These are phyloP conservation scores for Setomelanomma holmii DNA, from an alignment of 2,329 filamentous ascomycete species.

Conservation along the genomic window DNA sequence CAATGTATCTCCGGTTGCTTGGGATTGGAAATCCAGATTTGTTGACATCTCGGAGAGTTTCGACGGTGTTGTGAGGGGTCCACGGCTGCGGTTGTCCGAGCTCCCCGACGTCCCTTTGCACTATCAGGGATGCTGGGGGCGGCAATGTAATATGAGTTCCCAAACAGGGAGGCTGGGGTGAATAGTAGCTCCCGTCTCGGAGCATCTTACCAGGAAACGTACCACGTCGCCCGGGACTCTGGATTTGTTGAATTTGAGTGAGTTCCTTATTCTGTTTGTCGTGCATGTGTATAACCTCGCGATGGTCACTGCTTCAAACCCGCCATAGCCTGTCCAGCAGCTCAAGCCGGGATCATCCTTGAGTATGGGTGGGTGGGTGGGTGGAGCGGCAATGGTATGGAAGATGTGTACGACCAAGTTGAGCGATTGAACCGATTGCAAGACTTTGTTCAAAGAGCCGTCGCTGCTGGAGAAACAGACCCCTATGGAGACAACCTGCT, in stretches of 20 bases:
- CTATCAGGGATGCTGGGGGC: slow-evolving; percentile 23
- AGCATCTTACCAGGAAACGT: slow-evolving; percentile 8
- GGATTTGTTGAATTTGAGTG: slow-evolving; percentile 18
- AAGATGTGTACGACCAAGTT: slow-evolving; percentile 5
- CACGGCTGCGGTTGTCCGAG: slow-evolving; percentile 22
- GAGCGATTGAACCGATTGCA: slow-evolving; percentile 30
- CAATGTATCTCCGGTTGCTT: slow-evolving; percentile 18
- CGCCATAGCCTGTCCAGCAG: neutral
- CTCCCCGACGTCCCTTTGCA: slow-evolving; percentile 18
- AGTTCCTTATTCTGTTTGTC: slow-evolving; percentile 22
- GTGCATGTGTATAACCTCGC: slow-evolving; percentile 11
- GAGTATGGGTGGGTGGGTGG: slow-evolving; percentile 1
- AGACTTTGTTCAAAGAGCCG: slow-evolving; percentile 16
- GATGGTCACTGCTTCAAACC: neutral
- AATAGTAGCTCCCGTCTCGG: slow-evolving; percentile 12
- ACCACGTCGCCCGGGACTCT: slow-evolving; percentile 10
- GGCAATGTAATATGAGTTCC: slow-evolving; percentile 18
- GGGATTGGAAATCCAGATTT: slow-evolving; percentile 13
- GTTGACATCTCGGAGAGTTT: slow-evolving; percentile 13
- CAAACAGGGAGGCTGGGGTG: slow-evolving; percentile 15
- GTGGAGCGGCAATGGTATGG: slow-evolving; percentile 5
- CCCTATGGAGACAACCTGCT: slow-evolving; percentile 3
- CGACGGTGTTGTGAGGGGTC: slow-evolving; percentile 6
- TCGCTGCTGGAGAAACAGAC: too few relatives aligned
- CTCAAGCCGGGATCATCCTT: slow-evolving; percentile 6